Conservation (phyloP, 495 filamentous ascomycete species). For the Trichoderma gamsii region DNA sequence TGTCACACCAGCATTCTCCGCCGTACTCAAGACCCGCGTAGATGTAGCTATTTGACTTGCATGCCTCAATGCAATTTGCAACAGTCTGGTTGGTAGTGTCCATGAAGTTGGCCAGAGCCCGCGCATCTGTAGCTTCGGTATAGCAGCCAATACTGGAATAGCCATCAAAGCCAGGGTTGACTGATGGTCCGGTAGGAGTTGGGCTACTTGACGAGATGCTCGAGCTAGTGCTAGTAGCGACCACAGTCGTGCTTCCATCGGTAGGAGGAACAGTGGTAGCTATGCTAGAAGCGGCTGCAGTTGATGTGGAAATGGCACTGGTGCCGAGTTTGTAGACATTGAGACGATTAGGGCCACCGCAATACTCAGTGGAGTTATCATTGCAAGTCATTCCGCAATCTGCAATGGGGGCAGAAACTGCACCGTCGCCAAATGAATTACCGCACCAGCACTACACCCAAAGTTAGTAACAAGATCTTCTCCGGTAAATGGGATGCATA, state of each 20-base stretch:
- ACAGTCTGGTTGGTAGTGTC: background rate
- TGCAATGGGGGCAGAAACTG: slow-evolving; percentile 14
- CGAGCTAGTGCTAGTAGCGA: background rate
- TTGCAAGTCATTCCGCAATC: slow-evolving; percentile 31
- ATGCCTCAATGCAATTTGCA: background rate
- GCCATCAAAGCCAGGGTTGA: slow-evolving; percentile 14
- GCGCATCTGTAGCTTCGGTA: slow-evolving; percentile 24
- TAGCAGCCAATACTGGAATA: slow-evolving; percentile 25
- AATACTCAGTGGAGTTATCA: slow-evolving; percentile 34
- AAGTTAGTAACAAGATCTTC: background rate
- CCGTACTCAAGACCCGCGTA: slow-evolving; percentile 39
- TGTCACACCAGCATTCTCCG: slow-evolving; percentile 28
- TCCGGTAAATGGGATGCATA: background rate
- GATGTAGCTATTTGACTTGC: slow-evolving; percentile 18
- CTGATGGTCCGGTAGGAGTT: slow-evolving; percentile 18
- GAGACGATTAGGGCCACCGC: slow-evolving; percentile 36
- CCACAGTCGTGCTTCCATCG: background rate
- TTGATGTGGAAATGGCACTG: background rate
- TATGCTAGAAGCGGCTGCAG: slow-evolving; percentile 17
- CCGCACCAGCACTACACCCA: slow-evolving; percentile 27
- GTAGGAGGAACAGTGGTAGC: slow-evolving; percentile 17
- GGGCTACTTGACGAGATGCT: slow-evolving; percentile 9
- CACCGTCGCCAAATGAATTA: slow-evolving; percentile 18
- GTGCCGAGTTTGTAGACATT: slow-evolving; percentile 17
- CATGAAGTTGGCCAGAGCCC: slow-evolving; percentile 22